Evolutionary conservation across 176 grass and related monocot genomes (phyloP).

Genomic region (Musa troglodytarum): DNA sequence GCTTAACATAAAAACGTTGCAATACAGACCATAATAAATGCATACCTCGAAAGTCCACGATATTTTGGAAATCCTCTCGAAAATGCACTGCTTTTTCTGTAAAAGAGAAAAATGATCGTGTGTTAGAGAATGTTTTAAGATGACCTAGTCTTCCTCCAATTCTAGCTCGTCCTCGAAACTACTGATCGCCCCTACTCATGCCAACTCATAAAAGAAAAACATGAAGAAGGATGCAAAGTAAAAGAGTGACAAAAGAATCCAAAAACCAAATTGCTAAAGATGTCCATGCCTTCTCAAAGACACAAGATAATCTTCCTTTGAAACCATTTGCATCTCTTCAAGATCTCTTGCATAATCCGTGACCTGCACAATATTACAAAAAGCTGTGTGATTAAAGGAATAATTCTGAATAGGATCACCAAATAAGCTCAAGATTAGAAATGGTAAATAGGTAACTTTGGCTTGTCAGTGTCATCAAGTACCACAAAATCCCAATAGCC

Average conservation of each 20-base stretch:
- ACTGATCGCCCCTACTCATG: background rate
- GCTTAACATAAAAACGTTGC: background rate
- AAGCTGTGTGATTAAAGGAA: constrained; percentile 26
- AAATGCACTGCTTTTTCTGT: constrained; percentile 98
- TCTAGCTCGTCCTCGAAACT: background rate
- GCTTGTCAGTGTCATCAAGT: no score
- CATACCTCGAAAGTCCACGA: constrained; percentile 77
- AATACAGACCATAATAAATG: constrained; percentile 1
- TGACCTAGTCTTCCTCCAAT: background rate
- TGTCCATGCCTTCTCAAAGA: constrained; percentile 84
- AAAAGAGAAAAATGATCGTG: constrained; percentile 10
- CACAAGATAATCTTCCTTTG: constrained; percentile 97
- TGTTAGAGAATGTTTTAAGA: constrained; percentile 26
- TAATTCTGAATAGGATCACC: constrained; percentile 8
- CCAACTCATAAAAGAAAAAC: constrained; percentile 16
- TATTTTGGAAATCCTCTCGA: constrained; percentile 94
- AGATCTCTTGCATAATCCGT: constrained; percentile 98
- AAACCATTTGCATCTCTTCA: constrained; percentile 97
- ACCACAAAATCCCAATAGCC: no score
- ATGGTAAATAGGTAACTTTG: no score
- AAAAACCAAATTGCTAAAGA: constrained; percentile 14
- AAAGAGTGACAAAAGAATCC: background rate
- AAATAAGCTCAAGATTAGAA: background rate
- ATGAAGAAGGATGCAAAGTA: constrained; percentile 10
- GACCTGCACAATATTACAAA: constrained; percentile 41